Percentiles rank a stretch among this genome's conserved stretches.
phyloP scores from a whole-genome alignment of 2,329 filamentous ascomycete genomes.

The Fusarium nurragi region DNA sequence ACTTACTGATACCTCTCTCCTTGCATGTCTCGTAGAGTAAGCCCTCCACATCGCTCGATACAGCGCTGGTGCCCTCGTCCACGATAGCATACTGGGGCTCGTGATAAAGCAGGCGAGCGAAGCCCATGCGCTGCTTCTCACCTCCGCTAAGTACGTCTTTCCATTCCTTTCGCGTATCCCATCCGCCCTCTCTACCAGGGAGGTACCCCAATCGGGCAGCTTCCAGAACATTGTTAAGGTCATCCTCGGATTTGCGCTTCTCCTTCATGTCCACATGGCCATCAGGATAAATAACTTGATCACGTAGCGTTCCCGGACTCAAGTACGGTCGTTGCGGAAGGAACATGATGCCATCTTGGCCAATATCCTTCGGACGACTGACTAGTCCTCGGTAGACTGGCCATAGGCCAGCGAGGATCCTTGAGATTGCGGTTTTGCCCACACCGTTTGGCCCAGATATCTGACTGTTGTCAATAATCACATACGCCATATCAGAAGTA shows the following conservation, averaged over 20 bases:
- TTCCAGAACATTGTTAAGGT: slow-evolving; percentile 81
- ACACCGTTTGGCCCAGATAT: slow-evolving; percentile 96
- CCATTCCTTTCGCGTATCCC: slow-evolving; percentile 98
- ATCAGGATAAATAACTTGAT: slow-evolving; percentile 98
- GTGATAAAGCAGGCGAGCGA: slow-evolving; percentile 91
- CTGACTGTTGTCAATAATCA: slow-evolving; percentile 45
- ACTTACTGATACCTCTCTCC: slow-evolving; percentile 89
- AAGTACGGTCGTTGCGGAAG: slow-evolving; percentile 93
- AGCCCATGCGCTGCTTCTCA: slow-evolving; percentile 95
- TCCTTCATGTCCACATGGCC: slow-evolving; percentile 93
- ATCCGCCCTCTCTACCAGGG: slow-evolving; percentile 90
- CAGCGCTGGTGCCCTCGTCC: slow-evolving; percentile 94
- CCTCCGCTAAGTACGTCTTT: slow-evolving; percentile 97
- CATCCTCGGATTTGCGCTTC: slow-evolving; percentile 78
- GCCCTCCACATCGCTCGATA: slow-evolving; percentile 93
- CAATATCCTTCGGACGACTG: slow-evolving; percentile 81
- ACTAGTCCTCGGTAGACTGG: slow-evolving; percentile 94
- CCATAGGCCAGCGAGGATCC: slow-evolving; percentile 92
- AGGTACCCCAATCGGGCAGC: slow-evolving; percentile 89
- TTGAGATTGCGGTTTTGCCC: slow-evolving; percentile 88
- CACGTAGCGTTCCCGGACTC: slow-evolving; percentile 88
- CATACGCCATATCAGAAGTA: background rate
- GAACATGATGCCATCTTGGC: slow-evolving; percentile 97
- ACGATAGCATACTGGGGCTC: slow-evolving; percentile 94
- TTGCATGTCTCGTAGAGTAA: slow-evolving; percentile 93